phyloP scores from a whole-genome alignment of 441 rosid species.

The Syzygium malaccense region DNA sequence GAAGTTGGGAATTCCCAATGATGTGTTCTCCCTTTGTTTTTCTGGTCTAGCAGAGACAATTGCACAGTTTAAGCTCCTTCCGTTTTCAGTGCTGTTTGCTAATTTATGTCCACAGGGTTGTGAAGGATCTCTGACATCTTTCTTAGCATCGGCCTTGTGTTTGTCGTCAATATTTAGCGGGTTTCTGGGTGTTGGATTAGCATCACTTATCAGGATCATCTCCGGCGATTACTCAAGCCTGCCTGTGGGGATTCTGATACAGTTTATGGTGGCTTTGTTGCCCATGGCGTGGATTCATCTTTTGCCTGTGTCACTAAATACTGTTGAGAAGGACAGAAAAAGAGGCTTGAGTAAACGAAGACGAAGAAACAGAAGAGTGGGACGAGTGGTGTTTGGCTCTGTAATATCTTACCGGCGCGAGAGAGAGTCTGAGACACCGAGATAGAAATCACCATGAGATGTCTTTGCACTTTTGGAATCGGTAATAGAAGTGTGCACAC shows the following conservation, averaged over 20 bases:
- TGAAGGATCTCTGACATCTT: slow-evolving; percentile 78
- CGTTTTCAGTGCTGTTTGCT: slow-evolving; percentile 50
- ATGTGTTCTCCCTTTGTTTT: slow-evolving; percentile 49
- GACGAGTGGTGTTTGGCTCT: slow-evolving; percentile 37
- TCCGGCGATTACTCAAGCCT: slow-evolving; percentile 49
- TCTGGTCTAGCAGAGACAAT: slow-evolving; percentile 67
- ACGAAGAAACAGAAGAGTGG: slow-evolving; percentile 47
- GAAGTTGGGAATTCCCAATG: slow-evolving; percentile 50
- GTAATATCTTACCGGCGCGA: slow-evolving; percentile 32
- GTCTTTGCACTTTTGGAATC: background rate
- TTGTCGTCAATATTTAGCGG: slow-evolving; percentile 63
- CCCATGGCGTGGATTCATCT: slow-evolving; percentile 50
- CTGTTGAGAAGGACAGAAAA: slow-evolving; percentile 33
- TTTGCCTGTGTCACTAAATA: slow-evolving; percentile 35
- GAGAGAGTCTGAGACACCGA: slow-evolving; percentile 45
- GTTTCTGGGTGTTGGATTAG: slow-evolving; percentile 60
- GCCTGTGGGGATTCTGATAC: slow-evolving; percentile 46
- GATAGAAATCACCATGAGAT: slow-evolving; percentile 1
- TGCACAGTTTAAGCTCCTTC: slow-evolving; percentile 76
- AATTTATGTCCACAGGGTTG: slow-evolving; percentile 70
- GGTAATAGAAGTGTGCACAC: background rate
- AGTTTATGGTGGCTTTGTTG: slow-evolving; percentile 55
- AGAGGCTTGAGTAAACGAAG: slow-evolving; percentile 40
- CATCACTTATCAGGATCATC: slow-evolving; percentile 53
- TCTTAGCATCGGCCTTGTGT: slow-evolving; percentile 60